Base-by-base conservation (phyloP, 805 yeast species). In the Hanseniaspora nectarophila region DNA sequence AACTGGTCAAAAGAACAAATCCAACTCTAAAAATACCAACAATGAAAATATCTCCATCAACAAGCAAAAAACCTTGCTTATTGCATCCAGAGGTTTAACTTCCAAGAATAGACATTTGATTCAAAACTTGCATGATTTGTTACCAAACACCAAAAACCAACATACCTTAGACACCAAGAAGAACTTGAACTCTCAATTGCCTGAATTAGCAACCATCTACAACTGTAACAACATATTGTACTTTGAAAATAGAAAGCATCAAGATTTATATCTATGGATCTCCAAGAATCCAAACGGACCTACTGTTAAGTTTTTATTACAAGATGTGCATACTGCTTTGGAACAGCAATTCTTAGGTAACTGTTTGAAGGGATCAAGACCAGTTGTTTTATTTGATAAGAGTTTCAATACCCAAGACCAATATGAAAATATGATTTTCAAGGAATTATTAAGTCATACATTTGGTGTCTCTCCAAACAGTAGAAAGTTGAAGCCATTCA, bases 241-340 rank as follows among this genome's bases (percentile, higher is more conserved):
- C 66, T 92, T 92, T 66, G 98, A 92, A 69, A 86, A 95, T 52
- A 82, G 97, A 71, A 92, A 92, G 69, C 97, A 90, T 69, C 85
- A 81, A 67, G 98, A 92, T 70, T 77, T 92, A 62, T 92, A 92
- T 67, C 68, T 92, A 67, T 92, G 97, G 95, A 67, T 92, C 57
- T 78, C 96, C 32, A 90, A 92, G 69, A 92, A 97, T 28, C 98
- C 98, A 40, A 90, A 92, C 66, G 98, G 98, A 1, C 98, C 98
- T 55, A 90, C 97, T 23, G 71, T 85, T 61, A 92, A 92, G 69
- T 90, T 92, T 67, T 92, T 83, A 65, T 76, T 92, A 55, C 96
- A 90, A 70, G 92, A 92, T 69, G 74, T 92, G 70, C 97, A 92
- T 68, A 92, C 97, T 32, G 78, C 88, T 73, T 95, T 89, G 63